phyloP scores from a whole-genome alignment of 306 rosid genomes.

The Cucumis cinereus region DNA sequence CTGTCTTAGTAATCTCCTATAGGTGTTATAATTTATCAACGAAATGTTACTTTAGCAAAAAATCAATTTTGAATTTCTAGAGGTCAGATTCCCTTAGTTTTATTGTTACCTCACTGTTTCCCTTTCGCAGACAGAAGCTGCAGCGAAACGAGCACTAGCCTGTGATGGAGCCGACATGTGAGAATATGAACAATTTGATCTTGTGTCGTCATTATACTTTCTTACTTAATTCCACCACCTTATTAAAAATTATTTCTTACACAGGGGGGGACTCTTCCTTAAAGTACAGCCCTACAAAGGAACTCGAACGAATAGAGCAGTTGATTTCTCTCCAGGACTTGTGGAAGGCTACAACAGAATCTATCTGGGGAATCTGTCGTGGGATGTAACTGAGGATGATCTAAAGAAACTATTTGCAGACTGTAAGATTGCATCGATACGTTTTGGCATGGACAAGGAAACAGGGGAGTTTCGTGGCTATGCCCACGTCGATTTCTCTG shows the following conservation, averaged over 20 bases:
- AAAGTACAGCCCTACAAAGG: slow-evolving; percentile 60
- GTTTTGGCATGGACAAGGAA: slow-evolving; percentile 74
- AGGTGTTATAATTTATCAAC: too few relatives aligned
- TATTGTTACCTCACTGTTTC: slow-evolving; percentile 10
- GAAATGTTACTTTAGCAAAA: too few relatives aligned
- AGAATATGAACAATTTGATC: slow-evolving; percentile 23
- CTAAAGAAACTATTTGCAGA: slow-evolving; percentile 44
- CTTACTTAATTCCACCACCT: neutral
- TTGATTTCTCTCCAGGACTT: slow-evolving; percentile 53
- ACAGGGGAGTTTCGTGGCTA: slow-evolving; percentile 78
- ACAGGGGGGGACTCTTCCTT: slow-evolving; percentile 85
- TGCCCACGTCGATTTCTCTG: slow-evolving; percentile 67
- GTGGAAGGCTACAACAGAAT: slow-evolving; percentile 83
- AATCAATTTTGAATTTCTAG: neutral
- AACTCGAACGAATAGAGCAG: slow-evolving; percentile 31
- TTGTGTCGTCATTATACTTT: neutral
- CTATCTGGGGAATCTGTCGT: slow-evolving; percentile 75
- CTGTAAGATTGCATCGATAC: slow-evolving; percentile 45
- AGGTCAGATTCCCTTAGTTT: neutral
- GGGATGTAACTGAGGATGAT: slow-evolving; percentile 80
- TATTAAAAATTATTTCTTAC: neutral
- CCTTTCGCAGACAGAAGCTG: slow-evolving; percentile 71
- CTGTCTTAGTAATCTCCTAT: neutral
- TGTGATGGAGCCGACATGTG: slow-evolving; percentile 90
- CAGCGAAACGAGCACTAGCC: slow-evolving; percentile 85